Evolutionary conservation across 495 filamentous ascomycete genomes (phyloP), one percentile per base, ranked within the genome.

Genomic region (Penicillium antarcticum): DNA sequence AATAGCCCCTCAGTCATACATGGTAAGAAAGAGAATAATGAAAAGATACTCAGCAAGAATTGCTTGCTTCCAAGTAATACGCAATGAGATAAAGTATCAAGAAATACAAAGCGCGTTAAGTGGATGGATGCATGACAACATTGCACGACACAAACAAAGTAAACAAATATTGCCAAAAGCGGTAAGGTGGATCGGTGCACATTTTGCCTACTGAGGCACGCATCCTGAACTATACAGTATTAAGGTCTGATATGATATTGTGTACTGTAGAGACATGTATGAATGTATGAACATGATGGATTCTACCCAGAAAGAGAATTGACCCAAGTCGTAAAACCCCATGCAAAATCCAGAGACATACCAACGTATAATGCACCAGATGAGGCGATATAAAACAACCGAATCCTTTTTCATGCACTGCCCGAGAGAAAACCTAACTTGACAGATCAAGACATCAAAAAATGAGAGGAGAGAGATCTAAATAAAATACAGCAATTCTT

Each of bases 391-490:
- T 66, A 67, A 55, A 67, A 68, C 60, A 62, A 58, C 53, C 58
- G 42, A 62, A 48, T 62, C 58, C 54, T 65, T 62, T 29, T 62
- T 63, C 68, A 68, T 71, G 63, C 65, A 59, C 52, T 66, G 57
- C 57, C 63, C 60, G 56, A 58, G 48, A 60, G 42, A 61, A 47
- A 53, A 52, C 42, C 54, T 50, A 52, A 53, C 45, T 31, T 50
- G 40, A 48, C 31, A 61, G 40, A 50, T 42, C 39, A 57, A 42
- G 40, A 52, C 46, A 57, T 45, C 34, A 50, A 48, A 42, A 42
- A 43, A 48, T 57, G 62, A 69, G 69, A 62, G 70, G 66, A 68
- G 71, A 74, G 66, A 63, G 61, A 71, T 71, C 61, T 70, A 71
- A 50, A 65, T 29, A 61, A 54, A 62, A 57, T 58, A 63, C 55